Percentiles rank a stretch among this genome's conserved stretches.
phyloP scores from a whole-genome alignment of 106 monocot genomes.

The Dioscorea dumetorum region DNA sequence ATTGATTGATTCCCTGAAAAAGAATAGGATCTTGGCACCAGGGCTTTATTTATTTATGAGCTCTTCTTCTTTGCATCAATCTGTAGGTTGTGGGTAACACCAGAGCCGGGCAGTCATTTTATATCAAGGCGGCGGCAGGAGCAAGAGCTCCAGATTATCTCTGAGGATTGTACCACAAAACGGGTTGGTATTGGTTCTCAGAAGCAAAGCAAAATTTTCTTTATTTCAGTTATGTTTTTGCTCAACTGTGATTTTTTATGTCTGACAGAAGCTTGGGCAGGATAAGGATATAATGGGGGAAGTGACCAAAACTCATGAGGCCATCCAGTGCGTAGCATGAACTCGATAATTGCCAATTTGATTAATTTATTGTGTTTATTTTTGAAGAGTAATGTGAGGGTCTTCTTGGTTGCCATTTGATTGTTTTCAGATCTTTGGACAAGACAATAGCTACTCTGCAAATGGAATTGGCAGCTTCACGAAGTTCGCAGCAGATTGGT shows the following conservation, averaged over 20 bases:
- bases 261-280: slow-evolving; percentile 12
- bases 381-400: background rate
- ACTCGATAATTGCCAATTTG: background rate
- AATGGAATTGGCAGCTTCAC: slow-evolving; percentile 78
- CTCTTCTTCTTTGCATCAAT: background rate
- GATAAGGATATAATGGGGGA: slow-evolving; percentile 31
- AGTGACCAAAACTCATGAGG: slow-evolving; percentile 40
- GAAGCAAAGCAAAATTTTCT: background rate
- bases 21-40: background rate
- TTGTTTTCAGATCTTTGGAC: slow-evolving; percentile 62
- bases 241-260: background rate
- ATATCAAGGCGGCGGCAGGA: slow-evolving; percentile 23
- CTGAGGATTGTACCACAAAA: slow-evolving; percentile 26
- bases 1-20: background rate
- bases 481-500: slow-evolving; percentile 55
- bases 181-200: slow-evolving; percentile 15
- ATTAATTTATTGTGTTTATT: background rate
- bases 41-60: background rate
- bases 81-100: slow-evolving; percentile 24
- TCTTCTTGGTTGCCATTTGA: background rate
- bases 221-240: background rate
- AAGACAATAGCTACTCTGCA: slow-evolving; percentile 86
- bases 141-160: slow-evolving; percentile 34
- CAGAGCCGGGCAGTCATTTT: slow-evolving; percentile 16
- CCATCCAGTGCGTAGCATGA: slow-evolving; percentile 29